These are phyloP conservation scores for Chytriomyces confervae DNA, from an alignment of 192 early-diverging fungal species.

Conservation along the genomic window DNA sequence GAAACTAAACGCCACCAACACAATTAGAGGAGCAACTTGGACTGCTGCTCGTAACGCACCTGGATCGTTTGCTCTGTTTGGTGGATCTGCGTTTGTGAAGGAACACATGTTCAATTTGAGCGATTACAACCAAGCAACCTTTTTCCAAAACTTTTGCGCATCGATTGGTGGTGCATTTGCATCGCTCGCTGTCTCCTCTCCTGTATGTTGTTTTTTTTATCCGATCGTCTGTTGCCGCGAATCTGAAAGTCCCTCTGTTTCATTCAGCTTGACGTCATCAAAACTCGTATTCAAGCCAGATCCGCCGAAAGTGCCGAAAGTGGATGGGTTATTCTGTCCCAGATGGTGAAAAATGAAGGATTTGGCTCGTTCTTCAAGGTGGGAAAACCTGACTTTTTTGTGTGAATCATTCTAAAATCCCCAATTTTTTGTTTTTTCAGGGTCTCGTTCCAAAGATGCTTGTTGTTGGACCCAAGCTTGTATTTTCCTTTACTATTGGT, in stretches of 20 bases:
- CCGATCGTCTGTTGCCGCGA: background rate
- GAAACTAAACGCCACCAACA: background rate
- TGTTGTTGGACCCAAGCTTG: slow-evolving; percentile 90
- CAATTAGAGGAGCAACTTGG: slow-evolving; percentile 84
- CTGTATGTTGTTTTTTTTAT: slow-evolving; percentile 62
- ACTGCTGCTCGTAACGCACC: slow-evolving; percentile 97
- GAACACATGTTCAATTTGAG: slow-evolving; percentile 87
- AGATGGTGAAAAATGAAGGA: slow-evolving; percentile 93
- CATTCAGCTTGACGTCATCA: slow-evolving; percentile 90
- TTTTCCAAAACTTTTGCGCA: slow-evolving; percentile 93
- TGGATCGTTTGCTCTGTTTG: slow-evolving; percentile 87
- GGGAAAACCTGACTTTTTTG: background rate
- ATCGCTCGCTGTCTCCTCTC: slow-evolving; percentile 90
- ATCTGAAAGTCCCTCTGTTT: background rate
- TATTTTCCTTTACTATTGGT: slow-evolving; percentile 96
- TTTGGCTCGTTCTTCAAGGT: slow-evolving; percentile 95
- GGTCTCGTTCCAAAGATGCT: slow-evolving; percentile 65
- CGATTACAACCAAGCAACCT: slow-evolving; percentile 91
- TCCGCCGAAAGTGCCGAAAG: slow-evolving; percentile 87
- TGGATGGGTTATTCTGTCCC: slow-evolving; percentile 83
- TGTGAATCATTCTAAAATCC: background rate
- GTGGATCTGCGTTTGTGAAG: slow-evolving; percentile 92
- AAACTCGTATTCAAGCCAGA: slow-evolving; percentile 97
- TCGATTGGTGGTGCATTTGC: slow-evolving; percentile 95
- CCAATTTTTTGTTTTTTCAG: slow-evolving; percentile 22